Base-by-base conservation (phyloP, 257 asterid species). In the Gentiana dahurica region DNA sequence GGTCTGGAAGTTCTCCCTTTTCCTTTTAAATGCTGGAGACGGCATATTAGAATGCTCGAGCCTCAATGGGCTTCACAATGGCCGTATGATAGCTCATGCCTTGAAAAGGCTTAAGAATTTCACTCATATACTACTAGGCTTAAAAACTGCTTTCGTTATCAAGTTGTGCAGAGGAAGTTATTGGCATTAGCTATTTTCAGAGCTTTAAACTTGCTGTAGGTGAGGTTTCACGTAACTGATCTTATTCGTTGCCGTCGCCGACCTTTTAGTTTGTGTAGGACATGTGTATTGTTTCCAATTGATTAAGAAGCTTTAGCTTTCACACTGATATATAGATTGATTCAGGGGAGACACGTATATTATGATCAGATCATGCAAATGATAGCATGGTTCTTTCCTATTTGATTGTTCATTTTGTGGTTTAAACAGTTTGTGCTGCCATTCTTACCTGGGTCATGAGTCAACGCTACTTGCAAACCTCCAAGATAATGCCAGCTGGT, bases 401-500 rank as follows among this genome's bases (percentile, higher is more conserved):
- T 54, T 54, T 5, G 44, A 36, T n/a, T 12, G 33, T n/a, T 52
- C 15, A 13, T n/a, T 0, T 13, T 24, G 32, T 60, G 59, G 57
- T 58, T 65, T 57, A 39, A 71, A 80, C 86, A 85, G 97, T 65
- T 60, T 63, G 82, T 74, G 95, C 97, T 55, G 87, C 81, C 33
- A 4, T 55, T 8, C 76, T 92, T 41, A 80, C 97, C 9, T 88
- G 73, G 79, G 74, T 83, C 63, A 92, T 92, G 99, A 85, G 85
- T 38, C 84, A 80, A 51, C 83, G 97, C 15, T 92, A 88, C 81
- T 46, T 78, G 78, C 73, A 70, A 68, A 84, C 95, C 45, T 75
- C 90, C 45, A 91, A 87, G 66, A 75, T 92, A 64, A 92, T 92
- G 99, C 99, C 99, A 0, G 95, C 99, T 63, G 99, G 97, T 52